phyloP scores from a whole-genome alignment of 2,329 filamentous ascomycete species.

The Epichloe sylvatica region DNA sequence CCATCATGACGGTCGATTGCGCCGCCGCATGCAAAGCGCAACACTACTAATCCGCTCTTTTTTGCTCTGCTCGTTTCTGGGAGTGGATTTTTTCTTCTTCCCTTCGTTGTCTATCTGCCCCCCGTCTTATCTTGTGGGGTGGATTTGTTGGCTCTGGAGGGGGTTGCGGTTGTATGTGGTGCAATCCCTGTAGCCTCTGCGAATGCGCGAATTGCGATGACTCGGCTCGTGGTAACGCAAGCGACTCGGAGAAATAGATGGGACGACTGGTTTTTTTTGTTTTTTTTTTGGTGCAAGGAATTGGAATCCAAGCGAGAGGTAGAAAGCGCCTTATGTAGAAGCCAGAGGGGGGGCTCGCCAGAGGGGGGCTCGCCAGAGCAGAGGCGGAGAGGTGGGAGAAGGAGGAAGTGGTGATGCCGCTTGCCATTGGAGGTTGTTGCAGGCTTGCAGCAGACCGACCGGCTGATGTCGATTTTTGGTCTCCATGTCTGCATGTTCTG shows the following conservation, averaged over 20 bases:
- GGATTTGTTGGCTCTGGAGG: not conserved
- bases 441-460: not conserved
- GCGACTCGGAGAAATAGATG: not conserved
- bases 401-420: not conserved
- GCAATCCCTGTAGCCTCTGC: not conserved
- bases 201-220: not conserved
- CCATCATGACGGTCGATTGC: slow-evolving; percentile 29
- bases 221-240: not conserved
- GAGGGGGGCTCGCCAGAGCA: not conserved
- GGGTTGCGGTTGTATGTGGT: not conserved
- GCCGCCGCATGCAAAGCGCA: not conserved
- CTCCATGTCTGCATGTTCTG: not conserved
- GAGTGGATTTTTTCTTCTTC: not conserved
- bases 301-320: not conserved
- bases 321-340: not conserved
- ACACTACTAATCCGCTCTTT: not conserved
- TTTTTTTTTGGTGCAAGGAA: not conserved
- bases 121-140: not conserved
- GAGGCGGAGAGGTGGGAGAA: not conserved
- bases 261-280: not conserved
- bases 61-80: not conserved
- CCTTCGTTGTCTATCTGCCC: not conserved
- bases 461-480: not conserved
- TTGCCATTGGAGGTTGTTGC: not conserved
- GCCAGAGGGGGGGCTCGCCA: not conserved